Conservation (phyloP, 768 basidiomycete genomes). For the Hygrophorus pudorinus region DNA sequence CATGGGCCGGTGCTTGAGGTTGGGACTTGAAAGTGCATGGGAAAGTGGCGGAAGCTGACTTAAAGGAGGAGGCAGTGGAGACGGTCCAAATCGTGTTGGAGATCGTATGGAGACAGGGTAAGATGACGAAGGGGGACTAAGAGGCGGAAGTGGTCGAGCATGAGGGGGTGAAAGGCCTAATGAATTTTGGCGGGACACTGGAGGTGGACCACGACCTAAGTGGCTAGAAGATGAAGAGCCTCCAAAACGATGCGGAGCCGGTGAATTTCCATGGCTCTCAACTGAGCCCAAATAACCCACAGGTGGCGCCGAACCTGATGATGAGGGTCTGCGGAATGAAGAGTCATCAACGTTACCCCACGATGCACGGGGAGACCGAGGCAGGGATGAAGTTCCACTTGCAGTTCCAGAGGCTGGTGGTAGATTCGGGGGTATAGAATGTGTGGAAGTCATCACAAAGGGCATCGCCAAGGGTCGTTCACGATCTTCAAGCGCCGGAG, state of each 20-base stretch:
- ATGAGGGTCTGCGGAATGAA: conserved; percentile 21
- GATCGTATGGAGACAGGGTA: conserved; percentile 14
- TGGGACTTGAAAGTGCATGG: conserved; percentile 7
- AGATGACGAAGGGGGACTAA: conserved; percentile 15
- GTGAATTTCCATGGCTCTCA: conserved; percentile 28
- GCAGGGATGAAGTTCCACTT: conserved; percentile 17
- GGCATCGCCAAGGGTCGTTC: conserved; percentile 46
- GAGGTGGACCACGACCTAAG: conserved; percentile 14
- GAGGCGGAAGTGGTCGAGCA: conserved; percentile 18
- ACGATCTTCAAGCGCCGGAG: conserved; percentile 32
- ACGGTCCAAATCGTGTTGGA: conserved; percentile 19
- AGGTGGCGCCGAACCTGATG: conserved; percentile 19
- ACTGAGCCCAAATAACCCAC: conserved; percentile 19
- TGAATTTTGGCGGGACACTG: conserved; percentile 18
- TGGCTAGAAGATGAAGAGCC: conserved; percentile 12
- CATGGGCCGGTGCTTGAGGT: conserved; percentile 11
- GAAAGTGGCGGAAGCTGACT: conserved; percentile 7
- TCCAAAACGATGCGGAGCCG: conserved; percentile 29
- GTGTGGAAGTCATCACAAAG: conserved; percentile 42
- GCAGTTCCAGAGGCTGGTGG: conserved; percentile 11
- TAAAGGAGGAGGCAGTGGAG: conserved; percentile 7
- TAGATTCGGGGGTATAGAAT: conserved; percentile 20
- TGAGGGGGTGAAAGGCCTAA: conserved; percentile 29
- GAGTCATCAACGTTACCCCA: conserved; percentile 22
- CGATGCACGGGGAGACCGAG: conserved; percentile 18